Evolutionary conservation across 345 rosid genomes (phyloP).

Genomic region (Reutealis trisperma): DNA sequence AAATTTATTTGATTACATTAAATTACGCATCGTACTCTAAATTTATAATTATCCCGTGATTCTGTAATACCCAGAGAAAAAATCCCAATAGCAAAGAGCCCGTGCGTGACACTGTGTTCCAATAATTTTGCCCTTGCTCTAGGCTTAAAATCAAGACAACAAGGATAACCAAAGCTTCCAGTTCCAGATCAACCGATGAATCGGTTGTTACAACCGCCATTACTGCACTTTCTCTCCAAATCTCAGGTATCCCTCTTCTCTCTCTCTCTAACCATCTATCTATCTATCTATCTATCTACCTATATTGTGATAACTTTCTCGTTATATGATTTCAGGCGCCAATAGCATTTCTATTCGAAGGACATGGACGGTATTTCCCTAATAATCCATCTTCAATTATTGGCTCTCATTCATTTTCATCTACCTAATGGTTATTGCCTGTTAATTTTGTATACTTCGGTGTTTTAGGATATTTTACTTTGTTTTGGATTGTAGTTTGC

Average conservation of each 20-base stretch:
- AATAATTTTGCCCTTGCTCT: no score
- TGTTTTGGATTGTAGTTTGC: background rate
- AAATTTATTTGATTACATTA: no score
- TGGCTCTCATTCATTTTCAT: background rate
- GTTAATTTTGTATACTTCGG: background rate
- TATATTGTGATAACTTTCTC: background rate
- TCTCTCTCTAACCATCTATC: slow-evolving; percentile 10
- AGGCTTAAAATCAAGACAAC: no score
- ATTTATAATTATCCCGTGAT: no score
- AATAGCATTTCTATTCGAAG: slow-evolving; percentile 33
- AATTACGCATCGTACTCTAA: no score
- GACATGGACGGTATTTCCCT: slow-evolving; percentile 57
- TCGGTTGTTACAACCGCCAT: slow-evolving; percentile 16
- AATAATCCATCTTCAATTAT: background rate
- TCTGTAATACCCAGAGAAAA: no score
- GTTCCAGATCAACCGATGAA: background rate
- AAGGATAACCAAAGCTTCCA: background rate
- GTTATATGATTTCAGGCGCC: slow-evolving; percentile 40
- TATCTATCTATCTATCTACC: background rate
- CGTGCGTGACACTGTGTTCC: no score
- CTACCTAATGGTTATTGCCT: background rate
- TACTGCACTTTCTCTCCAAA: slow-evolving; percentile 6
- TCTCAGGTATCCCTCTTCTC: slow-evolving; percentile 17
- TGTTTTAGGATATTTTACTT: background rate
- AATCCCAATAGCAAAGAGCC: no score